Evolutionary conservation across 2,329 filamentous ascomycete genomes (phyloP).

Genomic region (Amauroascus niger): DNA sequence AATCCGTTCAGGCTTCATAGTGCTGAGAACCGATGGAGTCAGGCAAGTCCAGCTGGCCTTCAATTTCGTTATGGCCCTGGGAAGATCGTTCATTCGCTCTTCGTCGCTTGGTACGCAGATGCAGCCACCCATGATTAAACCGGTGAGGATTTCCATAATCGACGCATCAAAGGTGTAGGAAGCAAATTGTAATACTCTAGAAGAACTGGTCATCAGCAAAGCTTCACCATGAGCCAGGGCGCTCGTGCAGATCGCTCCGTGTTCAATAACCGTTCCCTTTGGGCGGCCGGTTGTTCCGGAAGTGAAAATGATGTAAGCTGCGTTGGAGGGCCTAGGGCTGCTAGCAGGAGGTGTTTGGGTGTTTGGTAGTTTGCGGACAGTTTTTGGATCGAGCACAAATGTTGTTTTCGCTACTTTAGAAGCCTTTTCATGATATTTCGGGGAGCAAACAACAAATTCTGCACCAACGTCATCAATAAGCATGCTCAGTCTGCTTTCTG

Average conservation of each 20-base stretch:
- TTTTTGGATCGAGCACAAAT: constrained; percentile 24
- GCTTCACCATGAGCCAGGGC: constrained; percentile 44
- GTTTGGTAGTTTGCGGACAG: constrained; percentile 23
- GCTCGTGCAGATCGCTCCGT: constrained; percentile 48
- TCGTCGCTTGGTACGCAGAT: constrained; percentile 49
- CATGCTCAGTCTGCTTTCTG: constrained; percentile 29
- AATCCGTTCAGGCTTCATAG: constrained; percentile 37
- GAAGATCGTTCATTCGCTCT: constrained; percentile 44
- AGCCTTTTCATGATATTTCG: constrained; percentile 24
- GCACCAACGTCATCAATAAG: constrained; percentile 31
- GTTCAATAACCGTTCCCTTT: constrained; percentile 54
- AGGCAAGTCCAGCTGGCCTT: constrained; percentile 46
- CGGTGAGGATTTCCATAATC: constrained; percentile 46
- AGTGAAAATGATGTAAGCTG: constrained; percentile 53
- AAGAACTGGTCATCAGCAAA: constrained; percentile 42
- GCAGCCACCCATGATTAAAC: constrained; percentile 49
- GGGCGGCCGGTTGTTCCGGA: constrained; percentile 49
- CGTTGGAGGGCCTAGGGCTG: constrained; percentile 21
- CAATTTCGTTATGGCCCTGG: constrained; percentile 43
- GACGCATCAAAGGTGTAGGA: constrained; percentile 49
- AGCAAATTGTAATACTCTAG: constrained; percentile 51
- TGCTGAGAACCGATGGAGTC: constrained; percentile 50
- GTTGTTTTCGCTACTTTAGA: constrained; percentile 23
- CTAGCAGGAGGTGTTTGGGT: constrained; percentile 17
- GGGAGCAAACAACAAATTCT: constrained; percentile 28